Base-by-base conservation (phyloP, 192 early-diverging fungal species). In the Rhizoclosmatium sp. region DNA sequence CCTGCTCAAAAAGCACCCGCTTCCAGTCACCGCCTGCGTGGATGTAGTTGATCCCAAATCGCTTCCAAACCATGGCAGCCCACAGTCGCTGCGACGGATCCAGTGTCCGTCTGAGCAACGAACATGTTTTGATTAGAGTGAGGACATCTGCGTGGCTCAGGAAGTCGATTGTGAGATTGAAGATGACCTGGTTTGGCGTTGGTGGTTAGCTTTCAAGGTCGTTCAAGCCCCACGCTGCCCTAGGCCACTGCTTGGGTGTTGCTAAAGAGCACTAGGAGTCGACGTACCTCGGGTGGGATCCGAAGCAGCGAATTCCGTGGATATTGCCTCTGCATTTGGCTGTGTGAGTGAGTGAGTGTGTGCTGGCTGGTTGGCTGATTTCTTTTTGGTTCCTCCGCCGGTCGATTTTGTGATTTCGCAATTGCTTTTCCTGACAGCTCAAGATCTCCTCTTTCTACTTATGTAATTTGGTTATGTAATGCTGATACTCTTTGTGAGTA, bases 31-130 rank as follows among this genome's bases (percentile, higher is more conserved):
- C 39, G 19, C 59, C 72, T 2, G 40, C 5, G 5, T 59, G 31
- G 19, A 62, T 62, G 47, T 75, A 75, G 44, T 75, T 75, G 72
- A 75, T 47, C 10, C 59, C 41, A 7, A 5, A 62, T n/a, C 72
- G 56, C n/a, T 40, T 19, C 58, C 44, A 75, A 12, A 59, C 61
- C 5, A 75, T 19, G 4, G 59, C 7, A n/a, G 39, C 9, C 72
- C 72, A 75, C 40, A 75, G 59, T 14, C 5, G 4, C 12, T 49
- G 46, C 16, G 42, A 39, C 14, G 12, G 59, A 16, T 75, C 47
- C 54, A 75, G 72, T 16, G 42, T 44, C 21, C 5, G 16, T 4
- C 59, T 56, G 16, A 75, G 59, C 14, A 42, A 39, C 19, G 58
- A n/a, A 45, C 72, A 62, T 7, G 41, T n/a, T 62, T 49, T 56